Evolutionary conservation across 768 basidiomycete species (phyloP).

Genomic region (Sporobolomyces pararoseus): DNA sequence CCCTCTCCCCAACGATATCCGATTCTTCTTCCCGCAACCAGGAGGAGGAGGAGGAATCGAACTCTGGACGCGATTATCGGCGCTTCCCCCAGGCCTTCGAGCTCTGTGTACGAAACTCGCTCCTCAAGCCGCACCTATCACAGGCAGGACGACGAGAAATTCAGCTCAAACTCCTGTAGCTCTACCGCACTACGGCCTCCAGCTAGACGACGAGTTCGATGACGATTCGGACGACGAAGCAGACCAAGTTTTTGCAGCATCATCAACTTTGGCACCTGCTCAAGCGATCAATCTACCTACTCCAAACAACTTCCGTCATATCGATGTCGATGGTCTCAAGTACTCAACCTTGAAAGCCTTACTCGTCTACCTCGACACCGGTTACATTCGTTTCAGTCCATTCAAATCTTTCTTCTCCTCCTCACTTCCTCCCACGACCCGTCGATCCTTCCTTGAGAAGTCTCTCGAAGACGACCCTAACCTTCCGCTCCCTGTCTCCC

Average conservation of each 20-base stretch:
- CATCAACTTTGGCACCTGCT: background rate
- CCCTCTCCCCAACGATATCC: background rate
- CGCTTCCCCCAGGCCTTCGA: background rate
- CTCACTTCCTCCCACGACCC: background rate
- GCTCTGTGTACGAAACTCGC: too few species aligned
- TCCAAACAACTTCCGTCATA: background rate
- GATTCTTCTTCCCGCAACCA: background rate
- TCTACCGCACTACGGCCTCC: background rate
- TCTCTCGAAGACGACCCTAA: background rate
- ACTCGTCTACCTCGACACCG: slow-evolving; percentile 14
- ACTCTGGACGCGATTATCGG: background rate
- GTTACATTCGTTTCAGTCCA: slow-evolving; percentile 5
- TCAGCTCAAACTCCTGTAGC: background rate
- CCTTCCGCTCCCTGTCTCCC: background rate
- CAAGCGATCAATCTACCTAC: background rate
- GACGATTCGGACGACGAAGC: background rate
- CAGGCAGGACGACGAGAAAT: too few species aligned
- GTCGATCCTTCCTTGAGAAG: background rate
- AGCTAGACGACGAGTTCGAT: background rate
- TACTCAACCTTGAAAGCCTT: slow-evolving; percentile 8
- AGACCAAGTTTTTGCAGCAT: background rate
- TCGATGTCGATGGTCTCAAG: background rate
- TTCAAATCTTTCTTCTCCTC: background rate
- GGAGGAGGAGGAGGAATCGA: background rate
- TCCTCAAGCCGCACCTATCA: too few species aligned